Percentiles rank a stretch among this genome's conserved stretches.
These are phyloP conservation scores for Debaryomyces udenii DNA, from an alignment of 1,139 yeast species.

Conservation along the genomic window DNA sequence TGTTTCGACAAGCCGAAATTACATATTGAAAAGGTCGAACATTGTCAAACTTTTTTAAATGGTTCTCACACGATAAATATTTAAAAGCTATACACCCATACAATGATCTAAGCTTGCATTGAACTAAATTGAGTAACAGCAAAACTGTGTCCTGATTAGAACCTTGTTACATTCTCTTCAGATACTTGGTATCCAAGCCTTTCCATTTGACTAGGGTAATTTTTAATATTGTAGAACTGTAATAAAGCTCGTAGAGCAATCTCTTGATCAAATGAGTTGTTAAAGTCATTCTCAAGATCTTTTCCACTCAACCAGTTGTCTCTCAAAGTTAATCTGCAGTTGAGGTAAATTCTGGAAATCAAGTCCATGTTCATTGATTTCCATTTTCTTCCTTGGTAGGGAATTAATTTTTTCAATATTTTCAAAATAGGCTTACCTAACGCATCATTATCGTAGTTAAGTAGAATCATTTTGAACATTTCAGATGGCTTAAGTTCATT, in stretches of 20 bases:
- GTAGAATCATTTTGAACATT: conserved; percentile 42
- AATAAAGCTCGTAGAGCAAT: conserved; percentile 78
- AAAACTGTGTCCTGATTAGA: too few species aligned
- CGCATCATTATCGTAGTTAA: conserved; percentile 60
- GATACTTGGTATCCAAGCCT: conserved; percentile 55
- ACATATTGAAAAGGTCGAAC: conserved; percentile 7
- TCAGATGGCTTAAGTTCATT: conserved; percentile 61
- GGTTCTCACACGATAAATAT: conserved; percentile 4
- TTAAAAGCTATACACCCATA: conserved; percentile 1
- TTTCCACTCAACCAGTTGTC: conserved; percentile 92
- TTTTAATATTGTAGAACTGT: conserved; percentile 73
- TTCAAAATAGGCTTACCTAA: conserved; percentile 72
- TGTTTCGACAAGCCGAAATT: conserved; percentile 2
- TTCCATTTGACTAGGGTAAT: conserved; percentile 56
- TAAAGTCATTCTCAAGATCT: conserved; percentile 75
- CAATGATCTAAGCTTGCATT: too few species aligned
- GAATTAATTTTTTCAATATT: conserved; percentile 76
- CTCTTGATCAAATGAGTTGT: conserved; percentile 84
- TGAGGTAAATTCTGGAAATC: conserved; percentile 82
- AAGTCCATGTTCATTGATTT: conserved; percentile 90
- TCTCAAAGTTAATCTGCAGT: conserved; percentile 68
- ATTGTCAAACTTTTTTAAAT: conserved; percentile 6
- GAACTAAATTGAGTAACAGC: too few species aligned
- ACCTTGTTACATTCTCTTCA: conserved; percentile 24
- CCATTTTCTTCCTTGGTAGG: conserved; percentile 95